Conservation (phyloP, 2,329 filamentous ascomycete species). For the Rhexocercosporidium sp. region DNA sequence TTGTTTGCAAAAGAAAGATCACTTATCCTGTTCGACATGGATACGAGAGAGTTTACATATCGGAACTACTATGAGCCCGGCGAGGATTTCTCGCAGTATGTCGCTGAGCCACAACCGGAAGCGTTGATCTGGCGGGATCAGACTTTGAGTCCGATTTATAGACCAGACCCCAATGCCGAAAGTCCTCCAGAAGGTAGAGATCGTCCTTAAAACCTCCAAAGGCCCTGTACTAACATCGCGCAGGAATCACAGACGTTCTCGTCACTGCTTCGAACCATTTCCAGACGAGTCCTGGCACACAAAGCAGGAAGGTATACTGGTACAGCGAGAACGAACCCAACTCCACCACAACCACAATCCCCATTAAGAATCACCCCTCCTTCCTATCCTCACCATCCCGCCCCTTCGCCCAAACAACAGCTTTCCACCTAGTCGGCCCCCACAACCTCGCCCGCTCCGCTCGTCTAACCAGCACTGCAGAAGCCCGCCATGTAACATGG, state of each 20-base stretch:
- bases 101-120: background rate
- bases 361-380: too few relatives aligned
- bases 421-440: background rate
- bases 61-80: background rate
- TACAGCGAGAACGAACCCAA: background rate
- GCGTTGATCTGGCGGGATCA: slow-evolving; percentile 5
- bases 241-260: background rate
- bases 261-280: background rate
- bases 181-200: background rate
- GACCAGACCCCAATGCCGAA: background rate
- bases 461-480: background rate
- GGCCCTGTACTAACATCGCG: background rate
- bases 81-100: background rate
- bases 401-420: background rate
- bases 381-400: too few relatives aligned
- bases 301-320: background rate
- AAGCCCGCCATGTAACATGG: background rate
- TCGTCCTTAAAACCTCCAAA: too few relatives aligned
- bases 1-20: background rate
- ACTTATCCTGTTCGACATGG: slow-evolving; percentile 3
- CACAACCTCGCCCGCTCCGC: background rate
- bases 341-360: too few relatives aligned
- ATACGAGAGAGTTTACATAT: background rate
- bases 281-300: background rate
- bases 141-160: background rate